Evolutionary conservation across 768 basidiomycete species (phyloP).

Genomic region (Hirschioporus abietinus): DNA sequence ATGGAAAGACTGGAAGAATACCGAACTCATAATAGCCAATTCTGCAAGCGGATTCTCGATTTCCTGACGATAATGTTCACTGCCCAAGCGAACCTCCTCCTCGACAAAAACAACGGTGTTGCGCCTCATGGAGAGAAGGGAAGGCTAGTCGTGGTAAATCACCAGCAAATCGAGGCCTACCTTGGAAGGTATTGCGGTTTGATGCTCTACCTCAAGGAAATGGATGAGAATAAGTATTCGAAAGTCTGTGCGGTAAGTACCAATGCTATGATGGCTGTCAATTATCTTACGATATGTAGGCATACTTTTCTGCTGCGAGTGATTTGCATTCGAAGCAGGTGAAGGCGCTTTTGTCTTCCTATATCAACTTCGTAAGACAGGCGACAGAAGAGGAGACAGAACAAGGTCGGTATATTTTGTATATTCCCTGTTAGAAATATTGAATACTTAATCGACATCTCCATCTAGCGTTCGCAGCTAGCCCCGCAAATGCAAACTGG

Average conservation of each 20-base stretch:
- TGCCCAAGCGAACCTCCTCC: slow-evolving; percentile 74
- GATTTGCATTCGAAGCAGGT: slow-evolving; percentile 80
- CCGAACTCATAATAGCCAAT: slow-evolving; percentile 81
- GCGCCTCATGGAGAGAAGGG: slow-evolving; percentile 26
- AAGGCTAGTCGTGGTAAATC: slow-evolving; percentile 48
- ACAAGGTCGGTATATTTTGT: slow-evolving; percentile 42
- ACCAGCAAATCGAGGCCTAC: slow-evolving; percentile 73
- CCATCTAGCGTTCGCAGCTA: slow-evolving; percentile 40
- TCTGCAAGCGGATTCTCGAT: slow-evolving; percentile 88
- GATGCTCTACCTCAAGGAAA: slow-evolving; percentile 91
- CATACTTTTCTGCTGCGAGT: slow-evolving; percentile 85
- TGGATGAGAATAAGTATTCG: slow-evolving; percentile 86
- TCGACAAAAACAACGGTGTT: slow-evolving; percentile 59
- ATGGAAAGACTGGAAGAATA: slow-evolving; percentile 93
- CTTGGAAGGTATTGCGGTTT: slow-evolving; percentile 86
- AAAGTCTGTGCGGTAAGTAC: slow-evolving; percentile 81
- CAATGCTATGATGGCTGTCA: neutral
- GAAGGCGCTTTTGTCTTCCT: slow-evolving; percentile 59
- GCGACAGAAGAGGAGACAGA: slow-evolving; percentile 68
- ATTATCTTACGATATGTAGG: slow-evolving; percentile 36
- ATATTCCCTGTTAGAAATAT: neutral
- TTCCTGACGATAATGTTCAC: slow-evolving; percentile 90
- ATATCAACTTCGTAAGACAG: slow-evolving; percentile 58
- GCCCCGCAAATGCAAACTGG: slow-evolving; percentile 35
- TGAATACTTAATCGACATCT: neutral